Conservation (phyloP, 345 rosid species). For the Hibiscus tridactylites region DNA sequence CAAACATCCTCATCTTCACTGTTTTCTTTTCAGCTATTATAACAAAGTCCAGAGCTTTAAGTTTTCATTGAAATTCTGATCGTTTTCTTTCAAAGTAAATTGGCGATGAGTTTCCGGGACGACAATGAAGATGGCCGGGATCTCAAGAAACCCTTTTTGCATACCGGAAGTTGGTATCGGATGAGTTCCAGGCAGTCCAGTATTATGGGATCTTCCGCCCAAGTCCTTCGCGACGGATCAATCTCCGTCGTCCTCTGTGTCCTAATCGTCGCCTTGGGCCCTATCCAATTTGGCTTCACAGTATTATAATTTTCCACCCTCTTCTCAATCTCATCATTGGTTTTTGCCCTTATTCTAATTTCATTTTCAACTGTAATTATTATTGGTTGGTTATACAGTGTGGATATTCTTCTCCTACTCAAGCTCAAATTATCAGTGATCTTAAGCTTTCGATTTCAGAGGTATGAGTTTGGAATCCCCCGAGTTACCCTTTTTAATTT, state of each 20-base stretch:
- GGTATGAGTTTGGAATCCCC: constrained; percentile 23
- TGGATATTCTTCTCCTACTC: constrained; percentile 71
- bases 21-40: neutral
- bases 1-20: neutral
- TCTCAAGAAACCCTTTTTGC: constrained; percentile 56
- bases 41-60: neutral
- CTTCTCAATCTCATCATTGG: neutral
- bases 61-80: neutral
- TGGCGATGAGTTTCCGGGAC: constrained; percentile 43
- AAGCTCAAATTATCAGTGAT: constrained; percentile 39
- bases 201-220: constrained; percentile 41
- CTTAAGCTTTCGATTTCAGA: constrained; percentile 50
- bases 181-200: constrained; percentile 66
- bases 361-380: neutral
- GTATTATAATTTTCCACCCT: constrained; percentile 14
- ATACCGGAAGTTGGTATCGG: constrained; percentile 71
- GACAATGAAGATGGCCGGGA: constrained; percentile 51
- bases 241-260: constrained; percentile 67
- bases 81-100: neutral
- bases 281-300: constrained; percentile 73
- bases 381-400: constrained; percentile 23
- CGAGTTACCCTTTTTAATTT: neutral
- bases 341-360: neutral
- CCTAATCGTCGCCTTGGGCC: constrained; percentile 60
- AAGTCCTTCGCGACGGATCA: constrained; percentile 54